Base-by-base conservation (phyloP, 768 basidiomycete genomes). In the Leccinum rimulosum region DNA sequence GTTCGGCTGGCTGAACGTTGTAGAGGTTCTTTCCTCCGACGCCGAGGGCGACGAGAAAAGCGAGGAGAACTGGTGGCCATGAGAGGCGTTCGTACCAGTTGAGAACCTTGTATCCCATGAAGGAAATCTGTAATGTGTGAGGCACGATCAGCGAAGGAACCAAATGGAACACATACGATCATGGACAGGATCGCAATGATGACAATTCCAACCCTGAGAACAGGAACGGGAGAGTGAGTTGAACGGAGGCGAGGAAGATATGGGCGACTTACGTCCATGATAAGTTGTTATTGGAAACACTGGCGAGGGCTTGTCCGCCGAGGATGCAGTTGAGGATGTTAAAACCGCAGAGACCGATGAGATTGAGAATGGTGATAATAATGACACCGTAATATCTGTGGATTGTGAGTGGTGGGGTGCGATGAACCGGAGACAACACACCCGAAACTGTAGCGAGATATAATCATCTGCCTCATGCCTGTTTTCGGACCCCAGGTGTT, bases 401-500 rank as follows among this genome's bases (percentile, higher is more conserved):
- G n/a, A 38, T 15, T 0, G 54, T 58, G 55, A 6, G 22, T 1
- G 14, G 1, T 4, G 0, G 30, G 53, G 9, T 11, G n/a, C 57
- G 76, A 76, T 12, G 76, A 67, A 45, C 1, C 19, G n/a, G 63
- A 76, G 75, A 52, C 70, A 68, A 67, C 74, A 8, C 14, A 80
- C 80, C 84, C 84, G 63, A 84, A 83, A 56, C 74, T 80, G 67
- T 84, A 86, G 27, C 84, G 74, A 3, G 91, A 86, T 48, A 84
- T 82, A 25, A 91, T 84, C 89, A 95, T 92, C 65, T 93, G 88
- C 19, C 91, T 81, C 67, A 88, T 82, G 11, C 94, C 94, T 1
- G 89, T 75, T 68, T 85, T 86, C 0, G 92, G 89, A 11, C 92
- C 90, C 74, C 89, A 91, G 3, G 86, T 84, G n/a, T 83, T 73